phyloP scores from a whole-genome alignment of 2,329 filamentous ascomycete species.

The Metarhizium humberi region DNA sequence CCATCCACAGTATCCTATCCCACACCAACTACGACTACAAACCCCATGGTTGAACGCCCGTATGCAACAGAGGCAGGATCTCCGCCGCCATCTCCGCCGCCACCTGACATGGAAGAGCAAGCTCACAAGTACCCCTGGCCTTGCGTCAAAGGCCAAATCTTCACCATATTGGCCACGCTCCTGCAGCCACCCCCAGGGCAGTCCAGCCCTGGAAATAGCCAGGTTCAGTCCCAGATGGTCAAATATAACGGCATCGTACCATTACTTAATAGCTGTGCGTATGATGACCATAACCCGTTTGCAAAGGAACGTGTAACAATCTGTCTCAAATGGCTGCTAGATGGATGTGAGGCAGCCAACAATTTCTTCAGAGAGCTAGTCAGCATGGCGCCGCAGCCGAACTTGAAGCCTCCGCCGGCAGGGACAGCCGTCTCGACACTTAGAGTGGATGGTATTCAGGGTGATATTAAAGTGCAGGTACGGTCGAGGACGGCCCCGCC shows the following conservation, averaged over 20 bases:
- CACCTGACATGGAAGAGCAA: conserved; percentile 47
- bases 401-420: conserved; percentile 24
- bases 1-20: conserved; percentile 13
- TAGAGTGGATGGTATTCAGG: conserved; percentile 45
- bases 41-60: conserved; percentile 51
- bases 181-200: conserved; percentile 69
- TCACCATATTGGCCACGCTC: conserved; percentile 80
- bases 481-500: conserved; percentile 24
- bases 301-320: conserved; percentile 87
- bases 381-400: conserved; percentile 30
- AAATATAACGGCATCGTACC: conserved; percentile 78
- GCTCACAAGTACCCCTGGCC: conserved; percentile 57
- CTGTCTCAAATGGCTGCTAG: conserved; percentile 75
- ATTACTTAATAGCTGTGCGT: conserved; percentile 79
- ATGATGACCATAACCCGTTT: conserved; percentile 89
- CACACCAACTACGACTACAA: conserved; percentile 8
- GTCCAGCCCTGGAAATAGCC: conserved; percentile 53
- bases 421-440: conserved; percentile 33
- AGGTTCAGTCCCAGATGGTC: conserved; percentile 82
- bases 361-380: conserved; percentile 60
- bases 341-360: conserved; percentile 65
- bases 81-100: conserved; percentile 27
- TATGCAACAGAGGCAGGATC: conserved; percentile 33
- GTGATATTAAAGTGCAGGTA: conserved; percentile 47
- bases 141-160: conserved; percentile 83